Conservation (phyloP, 1,139 yeast species). For the Debaryomyces nepalensis region DNA sequence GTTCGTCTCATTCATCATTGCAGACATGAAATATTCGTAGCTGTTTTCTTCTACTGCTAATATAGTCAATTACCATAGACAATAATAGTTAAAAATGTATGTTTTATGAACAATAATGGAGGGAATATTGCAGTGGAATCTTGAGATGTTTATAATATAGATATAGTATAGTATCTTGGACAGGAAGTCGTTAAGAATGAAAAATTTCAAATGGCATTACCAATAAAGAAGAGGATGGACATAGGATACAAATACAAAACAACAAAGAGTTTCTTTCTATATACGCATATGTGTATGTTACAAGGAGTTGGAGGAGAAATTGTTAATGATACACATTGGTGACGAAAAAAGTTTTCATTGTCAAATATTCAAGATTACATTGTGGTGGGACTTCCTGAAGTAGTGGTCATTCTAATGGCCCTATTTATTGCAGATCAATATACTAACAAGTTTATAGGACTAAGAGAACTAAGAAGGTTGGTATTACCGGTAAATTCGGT, state of each 20-base stretch:
- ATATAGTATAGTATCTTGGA: too few species aligned
- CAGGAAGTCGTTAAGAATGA: neutral
- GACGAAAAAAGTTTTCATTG: conserved; percentile 3
- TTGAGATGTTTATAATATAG: conserved; percentile 1
- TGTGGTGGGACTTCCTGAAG: conserved; percentile 1
- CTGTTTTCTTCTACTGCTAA: conserved; percentile 8
- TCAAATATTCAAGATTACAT: conserved; percentile 1
- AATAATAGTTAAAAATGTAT: conserved; percentile 9
- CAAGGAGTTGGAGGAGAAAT: neutral
- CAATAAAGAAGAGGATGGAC: neutral
- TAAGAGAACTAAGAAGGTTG: conserved; percentile 99
- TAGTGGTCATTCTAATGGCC: too few species aligned
- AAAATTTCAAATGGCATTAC: neutral
- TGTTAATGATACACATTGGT: too few species aligned
- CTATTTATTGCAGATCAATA: too few species aligned
- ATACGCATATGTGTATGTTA: neutral
- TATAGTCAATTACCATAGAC: conserved; percentile 10
- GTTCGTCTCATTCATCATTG: conserved; percentile 8
- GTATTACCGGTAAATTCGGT: conserved; percentile 99
- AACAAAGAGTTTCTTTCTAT: too few species aligned
- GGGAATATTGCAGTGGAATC: conserved; percentile 3
- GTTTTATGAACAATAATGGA: neutral
- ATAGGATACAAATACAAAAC: neutral
- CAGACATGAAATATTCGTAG: conserved; percentile 8
- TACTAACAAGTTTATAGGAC: conserved; percentile 71